Evolutionary conservation across 805 yeast genomes (phyloP).

Genomic region (Saccharomycopsis javanensis): DNA sequence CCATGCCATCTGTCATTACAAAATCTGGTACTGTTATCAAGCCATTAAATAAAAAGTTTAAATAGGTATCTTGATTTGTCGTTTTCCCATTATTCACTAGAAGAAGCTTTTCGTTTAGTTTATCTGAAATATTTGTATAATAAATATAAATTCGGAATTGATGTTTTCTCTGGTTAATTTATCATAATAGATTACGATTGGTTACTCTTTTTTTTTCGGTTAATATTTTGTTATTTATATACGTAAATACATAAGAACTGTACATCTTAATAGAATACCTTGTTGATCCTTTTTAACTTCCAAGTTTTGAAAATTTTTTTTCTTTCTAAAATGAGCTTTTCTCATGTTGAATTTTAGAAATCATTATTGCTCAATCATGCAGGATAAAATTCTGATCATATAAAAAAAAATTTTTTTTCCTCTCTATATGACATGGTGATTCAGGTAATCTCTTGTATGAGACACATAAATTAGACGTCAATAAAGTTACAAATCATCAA

Average conservation of each 20-base stretch:
- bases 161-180: too few species aligned
- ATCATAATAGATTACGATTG: too few species aligned
- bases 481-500: background rate
- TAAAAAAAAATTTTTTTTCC: background rate
- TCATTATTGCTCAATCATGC: background rate
- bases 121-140: too few species aligned
- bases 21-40: slow-evolving; percentile 86
- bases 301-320: background rate
- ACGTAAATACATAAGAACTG: too few species aligned
- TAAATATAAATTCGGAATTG: too few species aligned
- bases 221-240: too few species aligned
- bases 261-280: background rate
- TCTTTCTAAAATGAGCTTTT: background rate
- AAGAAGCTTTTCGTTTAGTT: too few species aligned
- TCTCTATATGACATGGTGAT: background rate
- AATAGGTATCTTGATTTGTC: background rate
- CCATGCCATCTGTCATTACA: slow-evolving; percentile 80
- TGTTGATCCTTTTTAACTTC: background rate
- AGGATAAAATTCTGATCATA: background rate
- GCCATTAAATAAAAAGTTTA: slow-evolving; percentile 47
- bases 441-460: background rate
- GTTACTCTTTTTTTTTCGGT: too few species aligned
- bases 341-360: background rate
- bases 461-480: background rate
- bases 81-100: too few species aligned